These are phyloP conservation scores for Botryotinia narcissicola DNA, from an alignment of 2,329 filamentous ascomycete species.

Conservation along the genomic window DNA sequence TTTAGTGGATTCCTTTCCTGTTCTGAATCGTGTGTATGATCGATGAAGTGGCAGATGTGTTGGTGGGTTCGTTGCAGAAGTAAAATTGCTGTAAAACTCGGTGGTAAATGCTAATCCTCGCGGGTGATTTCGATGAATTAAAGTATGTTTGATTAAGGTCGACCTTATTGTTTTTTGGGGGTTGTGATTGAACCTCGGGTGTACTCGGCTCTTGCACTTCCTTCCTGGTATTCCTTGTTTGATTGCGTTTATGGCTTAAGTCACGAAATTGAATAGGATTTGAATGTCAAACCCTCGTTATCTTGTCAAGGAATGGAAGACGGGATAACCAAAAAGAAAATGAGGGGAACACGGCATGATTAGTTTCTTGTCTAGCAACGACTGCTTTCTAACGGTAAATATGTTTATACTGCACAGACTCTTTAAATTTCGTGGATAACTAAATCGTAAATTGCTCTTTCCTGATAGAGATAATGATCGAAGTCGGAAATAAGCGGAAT, in stretches of 20 bases:
- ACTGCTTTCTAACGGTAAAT: background rate
- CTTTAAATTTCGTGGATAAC: background rate
- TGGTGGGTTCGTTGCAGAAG: background rate
- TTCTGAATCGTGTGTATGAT: background rate
- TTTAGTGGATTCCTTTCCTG: background rate
- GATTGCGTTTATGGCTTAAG: background rate
- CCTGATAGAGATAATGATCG: background rate
- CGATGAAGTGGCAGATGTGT: conserved; percentile 15
- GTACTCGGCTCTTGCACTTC: conserved; percentile 8
- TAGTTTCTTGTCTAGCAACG: background rate
- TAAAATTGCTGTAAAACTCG: background rate
- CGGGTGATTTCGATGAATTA: background rate
- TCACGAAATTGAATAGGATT: background rate
- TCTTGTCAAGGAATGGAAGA: too few relatives aligned
- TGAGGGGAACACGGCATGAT: background rate
- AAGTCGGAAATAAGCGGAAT: conserved; percentile 8
- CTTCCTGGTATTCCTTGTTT: conserved; percentile 11
- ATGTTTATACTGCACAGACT: background rate
- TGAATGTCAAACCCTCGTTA: background rate
- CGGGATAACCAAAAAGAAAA: background rate
- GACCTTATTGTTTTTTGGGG: background rate
- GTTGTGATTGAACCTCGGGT: conserved; percentile 6
- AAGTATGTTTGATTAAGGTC: background rate
- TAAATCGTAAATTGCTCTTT: background rate
- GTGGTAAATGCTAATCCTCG: background rate